Evolutionary conservation across 176 grass and related monocot genomes (phyloP).

Genomic region (Eremochloa ophiuroides): DNA sequence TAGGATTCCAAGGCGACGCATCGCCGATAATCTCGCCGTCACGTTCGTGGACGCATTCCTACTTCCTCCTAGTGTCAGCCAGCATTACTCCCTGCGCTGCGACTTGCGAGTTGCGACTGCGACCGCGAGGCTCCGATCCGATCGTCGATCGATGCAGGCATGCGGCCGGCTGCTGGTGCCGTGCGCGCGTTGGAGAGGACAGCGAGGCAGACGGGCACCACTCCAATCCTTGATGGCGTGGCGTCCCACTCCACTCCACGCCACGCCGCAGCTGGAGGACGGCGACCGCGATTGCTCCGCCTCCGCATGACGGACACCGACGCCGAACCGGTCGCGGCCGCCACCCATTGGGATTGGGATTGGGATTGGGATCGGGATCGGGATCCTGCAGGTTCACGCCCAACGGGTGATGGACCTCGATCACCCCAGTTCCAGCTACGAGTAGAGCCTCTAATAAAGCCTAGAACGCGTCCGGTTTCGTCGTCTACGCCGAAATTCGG

Average conservation of each 20-base stretch:
- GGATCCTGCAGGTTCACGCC: background rate
- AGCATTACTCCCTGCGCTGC: background rate
- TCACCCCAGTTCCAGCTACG: background rate
- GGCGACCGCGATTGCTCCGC: conserved; percentile 7
- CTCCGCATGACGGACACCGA: background rate
- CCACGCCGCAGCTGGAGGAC: background rate
- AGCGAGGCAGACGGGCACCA: too few relatives aligned
- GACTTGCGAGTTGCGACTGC: too few relatives aligned
- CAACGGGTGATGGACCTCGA: background rate
- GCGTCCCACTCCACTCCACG: too few relatives aligned
- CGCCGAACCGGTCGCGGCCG: background rate
- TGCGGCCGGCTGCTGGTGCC: too few relatives aligned
- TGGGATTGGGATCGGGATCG: too few relatives aligned
- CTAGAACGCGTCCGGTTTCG: background rate
- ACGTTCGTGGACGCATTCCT: background rate
- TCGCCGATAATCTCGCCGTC: background rate
- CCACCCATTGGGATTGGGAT: background rate
- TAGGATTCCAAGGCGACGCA: background rate
- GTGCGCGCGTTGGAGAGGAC: too few relatives aligned
- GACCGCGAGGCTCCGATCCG: too few relatives aligned
- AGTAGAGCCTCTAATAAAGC: background rate
- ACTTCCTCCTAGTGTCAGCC: background rate
- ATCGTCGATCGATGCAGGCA: too few relatives aligned
- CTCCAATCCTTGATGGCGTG: too few relatives aligned
- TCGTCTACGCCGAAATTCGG: background rate